A percentile compares a stretch with the other conserved stretches of the same genome.
Evolutionary conservation across 2,329 filamentous ascomycete genomes (phyloP).

Genomic region (Aspergillus sp.): DNA sequence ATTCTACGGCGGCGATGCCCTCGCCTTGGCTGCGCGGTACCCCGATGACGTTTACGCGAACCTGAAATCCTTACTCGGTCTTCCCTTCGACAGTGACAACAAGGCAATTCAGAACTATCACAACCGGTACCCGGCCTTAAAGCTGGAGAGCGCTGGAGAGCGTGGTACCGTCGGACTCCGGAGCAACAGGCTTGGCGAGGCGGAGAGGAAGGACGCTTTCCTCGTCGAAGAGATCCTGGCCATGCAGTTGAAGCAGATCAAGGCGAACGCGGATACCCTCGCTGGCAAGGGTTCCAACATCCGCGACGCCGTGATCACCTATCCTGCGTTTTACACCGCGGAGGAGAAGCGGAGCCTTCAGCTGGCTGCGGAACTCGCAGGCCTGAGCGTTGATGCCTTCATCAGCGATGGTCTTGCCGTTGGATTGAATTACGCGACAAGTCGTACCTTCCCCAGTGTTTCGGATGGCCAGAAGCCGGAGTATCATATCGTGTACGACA

Average conservation of each 20-base stretch:
- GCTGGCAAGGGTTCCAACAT: slow-evolving; percentile 73
- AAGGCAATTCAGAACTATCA: slow-evolving; percentile 67
- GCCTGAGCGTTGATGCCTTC: slow-evolving; percentile 78
- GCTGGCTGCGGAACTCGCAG: slow-evolving; percentile 81
- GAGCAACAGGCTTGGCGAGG: slow-evolving; percentile 65
- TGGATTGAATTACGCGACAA: slow-evolving; percentile 91
- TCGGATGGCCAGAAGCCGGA: slow-evolving; percentile 83
- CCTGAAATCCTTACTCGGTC: slow-evolving; percentile 83
- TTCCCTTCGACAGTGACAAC: slow-evolving; percentile 46
- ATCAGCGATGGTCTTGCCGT: slow-evolving; percentile 90
- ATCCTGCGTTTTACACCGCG: slow-evolving; percentile 84
- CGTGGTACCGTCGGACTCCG: slow-evolving; percentile 77
- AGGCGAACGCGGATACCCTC: slow-evolving; percentile 79
- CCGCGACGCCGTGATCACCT: slow-evolving; percentile 80
- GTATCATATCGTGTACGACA: slow-evolving; percentile 91
- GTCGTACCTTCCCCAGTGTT: slow-evolving; percentile 80
- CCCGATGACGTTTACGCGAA: slow-evolving; percentile 94
- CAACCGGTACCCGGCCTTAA: slow-evolving; percentile 72
- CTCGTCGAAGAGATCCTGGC: slow-evolving; percentile 90
- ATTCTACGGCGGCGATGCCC: slow-evolving; percentile 85
- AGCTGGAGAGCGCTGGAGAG: slow-evolving; percentile 55
- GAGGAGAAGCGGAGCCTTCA: slow-evolving; percentile 87
- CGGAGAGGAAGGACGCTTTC: slow-evolving; percentile 61
- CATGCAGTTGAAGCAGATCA: slow-evolving; percentile 92
- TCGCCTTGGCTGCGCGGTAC: slow-evolving; percentile 81